Evolutionary conservation across 2,329 filamentous ascomycete species (phyloP), one percentile per base, ranked within the genome.

Genomic region (Fusarium begoniae): DNA sequence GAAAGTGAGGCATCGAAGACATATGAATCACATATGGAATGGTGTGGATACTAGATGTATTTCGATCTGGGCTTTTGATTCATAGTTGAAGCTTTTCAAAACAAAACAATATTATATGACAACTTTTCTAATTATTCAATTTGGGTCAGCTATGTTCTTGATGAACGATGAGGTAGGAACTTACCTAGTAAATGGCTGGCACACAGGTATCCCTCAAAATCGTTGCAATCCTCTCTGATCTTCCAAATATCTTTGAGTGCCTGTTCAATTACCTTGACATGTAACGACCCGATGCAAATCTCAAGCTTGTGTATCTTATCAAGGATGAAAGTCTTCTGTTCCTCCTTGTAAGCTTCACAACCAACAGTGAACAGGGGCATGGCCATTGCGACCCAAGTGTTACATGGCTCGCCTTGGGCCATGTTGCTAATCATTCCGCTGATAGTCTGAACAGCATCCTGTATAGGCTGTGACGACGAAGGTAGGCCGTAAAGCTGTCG

Each of bases 341-440:
- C 69, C 8, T 70, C 35, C 1, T 50, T 63, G 35, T 77, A 80
- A 0, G 78, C 78, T 8, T 80, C 79, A 7, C 78, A 79, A 0
- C 79, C 79, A 3, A 80, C 70, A 0, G 79, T 80, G 5, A 80
- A 80, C 2, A 80, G 41, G 0, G 79, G 79, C 78, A 80, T 80
- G 0, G 79, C 73, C 79, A 80, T 80, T 1, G 78, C 79, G 5
- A 80, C 79, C 79, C 79, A 80, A 0, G 79, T 79, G n/a, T 79
- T 77, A 12, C 78, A 79, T 1, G 79, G 77, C 24, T 79, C 72
- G 0, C 78, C 79, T 18, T 80, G 79, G 0, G 75, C 71, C 79
- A 80, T 80, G 6, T 76, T 77, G 10, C 53, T 70, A 0, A 80
- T 70, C 76, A 80, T 79, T 0, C 26, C 62, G 5, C 66, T 70